These are phyloP conservation scores for Solanum etuberosum DNA, from an alignment of 257 asterid genomes.

Conservation along the genomic window DNA sequence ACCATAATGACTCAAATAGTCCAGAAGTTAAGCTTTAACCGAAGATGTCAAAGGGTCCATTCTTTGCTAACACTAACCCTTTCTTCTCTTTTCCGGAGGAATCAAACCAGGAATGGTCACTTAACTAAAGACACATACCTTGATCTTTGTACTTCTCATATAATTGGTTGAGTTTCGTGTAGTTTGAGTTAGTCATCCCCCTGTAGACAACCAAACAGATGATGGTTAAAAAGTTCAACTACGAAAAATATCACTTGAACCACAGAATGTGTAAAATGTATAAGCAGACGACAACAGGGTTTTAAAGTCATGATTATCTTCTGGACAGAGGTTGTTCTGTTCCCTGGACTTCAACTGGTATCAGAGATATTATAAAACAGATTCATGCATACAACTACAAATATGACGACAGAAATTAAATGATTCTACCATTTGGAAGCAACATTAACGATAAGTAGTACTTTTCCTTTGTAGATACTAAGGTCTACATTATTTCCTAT, in stretches of 20 bases:
- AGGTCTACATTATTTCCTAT: constrained; percentile 33
- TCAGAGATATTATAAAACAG: neutral
- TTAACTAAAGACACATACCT: constrained; percentile 24
- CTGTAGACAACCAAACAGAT: constrained; percentile 21
- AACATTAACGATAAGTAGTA: constrained; percentile 54
- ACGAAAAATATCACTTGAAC: neutral
- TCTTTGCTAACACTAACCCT: neutral
- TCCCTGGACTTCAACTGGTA: neutral
- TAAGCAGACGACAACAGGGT: neutral
- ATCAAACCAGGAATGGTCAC: neutral
- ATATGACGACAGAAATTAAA: neutral
- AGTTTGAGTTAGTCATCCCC: constrained; percentile 89
- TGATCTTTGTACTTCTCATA: constrained; percentile 52
- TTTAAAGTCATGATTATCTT: neutral
- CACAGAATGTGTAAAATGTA: neutral
- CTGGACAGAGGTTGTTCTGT: neutral
- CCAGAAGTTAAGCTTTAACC: neutral
- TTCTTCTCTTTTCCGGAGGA: neutral
- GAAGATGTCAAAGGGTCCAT: neutral
- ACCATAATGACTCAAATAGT: neutral
- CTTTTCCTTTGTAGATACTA: constrained; percentile 50
- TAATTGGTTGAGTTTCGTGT: constrained; percentile 60
- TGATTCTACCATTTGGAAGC: constrained; percentile 60
- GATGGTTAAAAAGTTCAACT: neutral
- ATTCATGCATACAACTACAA: neutral